These are phyloP conservation scores for Asterophora parasitica DNA, from an alignment of 768 basidiomycete genomes.

Conservation along the genomic window DNA sequence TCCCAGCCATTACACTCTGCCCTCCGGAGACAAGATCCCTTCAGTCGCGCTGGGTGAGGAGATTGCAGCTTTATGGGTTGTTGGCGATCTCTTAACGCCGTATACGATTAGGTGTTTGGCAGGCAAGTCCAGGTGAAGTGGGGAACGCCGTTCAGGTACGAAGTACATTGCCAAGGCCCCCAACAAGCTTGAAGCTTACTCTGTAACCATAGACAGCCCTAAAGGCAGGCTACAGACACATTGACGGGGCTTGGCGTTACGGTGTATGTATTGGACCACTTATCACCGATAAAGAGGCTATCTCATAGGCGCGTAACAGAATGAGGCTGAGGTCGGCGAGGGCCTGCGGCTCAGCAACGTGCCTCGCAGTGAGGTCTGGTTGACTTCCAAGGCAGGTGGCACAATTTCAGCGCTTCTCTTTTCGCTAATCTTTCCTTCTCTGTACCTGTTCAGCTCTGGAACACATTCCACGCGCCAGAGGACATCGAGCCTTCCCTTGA, in stretches of 20 bases:
- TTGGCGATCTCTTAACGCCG: background rate
- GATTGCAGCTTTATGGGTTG: background rate
- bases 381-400: constrained; percentile 52
- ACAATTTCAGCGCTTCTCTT: background rate
- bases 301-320: constrained; percentile 31
- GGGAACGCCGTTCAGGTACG: constrained; percentile 60
- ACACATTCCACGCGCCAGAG: constrained; percentile 68
- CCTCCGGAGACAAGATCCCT: constrained; percentile 67
- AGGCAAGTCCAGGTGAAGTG: constrained; percentile 52
- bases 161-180: background rate
- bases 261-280: constrained; percentile 31
- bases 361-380: constrained; percentile 59
- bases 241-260: constrained; percentile 73
- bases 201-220: constrained; percentile 42
- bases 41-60: constrained; percentile 56
- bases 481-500: constrained; percentile 66
- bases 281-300: background rate
- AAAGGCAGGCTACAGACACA: constrained; percentile 61
- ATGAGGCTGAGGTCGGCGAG: constrained; percentile 65
- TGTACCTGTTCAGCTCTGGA: constrained; percentile 53
- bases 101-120: constrained; percentile 51
- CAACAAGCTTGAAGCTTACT: background rate
- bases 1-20: constrained; percentile 51
- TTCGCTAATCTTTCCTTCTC: background rate
- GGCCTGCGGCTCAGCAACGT: constrained; percentile 57